phyloP scores from a whole-genome alignment of 305 asterid species.

The Fraxinus velutina region DNA sequence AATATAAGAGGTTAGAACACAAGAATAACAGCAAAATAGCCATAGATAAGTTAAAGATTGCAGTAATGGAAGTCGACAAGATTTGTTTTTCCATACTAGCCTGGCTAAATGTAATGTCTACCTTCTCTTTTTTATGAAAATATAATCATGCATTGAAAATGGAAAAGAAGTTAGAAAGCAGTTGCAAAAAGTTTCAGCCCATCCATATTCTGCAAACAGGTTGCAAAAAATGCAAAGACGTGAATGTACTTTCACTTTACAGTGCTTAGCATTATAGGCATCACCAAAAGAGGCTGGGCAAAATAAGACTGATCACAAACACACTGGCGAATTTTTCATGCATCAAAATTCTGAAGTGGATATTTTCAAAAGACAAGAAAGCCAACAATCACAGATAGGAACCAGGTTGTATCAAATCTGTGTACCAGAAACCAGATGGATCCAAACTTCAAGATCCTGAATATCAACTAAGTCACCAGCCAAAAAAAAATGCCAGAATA shows the following conservation, averaged over 20 bases:
- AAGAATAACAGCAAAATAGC: not conserved
- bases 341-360: not conserved
- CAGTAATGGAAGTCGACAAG: not conserved
- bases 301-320: not conserved
- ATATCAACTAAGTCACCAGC: not conserved
- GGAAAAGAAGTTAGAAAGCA: not conserved
- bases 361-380: not conserved
- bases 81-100: not conserved
- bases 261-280: not conserved
- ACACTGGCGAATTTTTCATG: not conserved
- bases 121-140: not conserved
- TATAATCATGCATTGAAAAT: not conserved
- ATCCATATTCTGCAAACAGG: not conserved
- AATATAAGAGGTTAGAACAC: slow-evolving; percentile 6
- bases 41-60: not conserved
- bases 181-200: not conserved
- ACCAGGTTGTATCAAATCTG: not conserved
- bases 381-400: not conserved
- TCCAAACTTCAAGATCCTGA: slow-evolving; percentile 4
- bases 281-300: not conserved
- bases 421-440: not conserved
- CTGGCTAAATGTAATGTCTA: not conserved
- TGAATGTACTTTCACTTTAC: not conserved
- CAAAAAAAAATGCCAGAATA: not conserved
- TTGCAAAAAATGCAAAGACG: not conserved